Evolutionary conservation across 768 basidiomycete species (phyloP), one percentile per base, ranked within the genome.

Genomic region (Pilatotrama ljubarskyi): DNA sequence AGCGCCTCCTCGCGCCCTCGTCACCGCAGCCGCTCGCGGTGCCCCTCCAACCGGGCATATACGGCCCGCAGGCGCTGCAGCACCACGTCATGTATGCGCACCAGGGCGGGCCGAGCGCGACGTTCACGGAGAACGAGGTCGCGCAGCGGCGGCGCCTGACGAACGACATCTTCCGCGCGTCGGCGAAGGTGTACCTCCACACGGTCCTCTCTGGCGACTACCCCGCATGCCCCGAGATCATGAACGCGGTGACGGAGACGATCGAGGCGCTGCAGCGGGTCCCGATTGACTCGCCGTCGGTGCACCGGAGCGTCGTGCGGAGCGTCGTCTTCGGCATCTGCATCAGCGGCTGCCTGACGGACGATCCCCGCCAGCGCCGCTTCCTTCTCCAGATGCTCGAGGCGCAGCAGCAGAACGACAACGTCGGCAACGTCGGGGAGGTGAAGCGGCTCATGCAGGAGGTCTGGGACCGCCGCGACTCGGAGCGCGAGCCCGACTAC

Each of bases 281-380:
- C 59, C 77, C 73, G 32, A 70, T 66, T 66, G 70, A 74, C 64
- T 44, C 55, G 52, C 68, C 70, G 57, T 58, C 55, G 47, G 64
- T 74, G 41, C 74, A 79, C 47, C 78, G 80, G 42, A 78, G 81
- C 14, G 86, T 92, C 25, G 81, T 91, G 57, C 79, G 90, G 38
- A 90, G 86, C 73, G 90, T 90, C 25, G 88, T 92, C 65, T 91
- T 92, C 66, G 82, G 83, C 44, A 84, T 90, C 59, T 91, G 86
- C 67, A 80, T 93, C 51, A 83, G 83, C 61, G 90, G 90, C 1
- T 84, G 81, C 63, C 79, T 92, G 51, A 85, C 87, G 61, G 83
- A 86, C 68, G 75, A 82, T 51, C 59, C 36, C 3, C 54, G 54
- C 1, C 74, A 84, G 61, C 80, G 80, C 51, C 41, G 60, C 2